A percentile compares a stretch with the other conserved stretches of the same genome.
Evolutionary conservation across 164 flowering plant species (phyloP).

Genomic region (Nymphaea colorata): DNA sequence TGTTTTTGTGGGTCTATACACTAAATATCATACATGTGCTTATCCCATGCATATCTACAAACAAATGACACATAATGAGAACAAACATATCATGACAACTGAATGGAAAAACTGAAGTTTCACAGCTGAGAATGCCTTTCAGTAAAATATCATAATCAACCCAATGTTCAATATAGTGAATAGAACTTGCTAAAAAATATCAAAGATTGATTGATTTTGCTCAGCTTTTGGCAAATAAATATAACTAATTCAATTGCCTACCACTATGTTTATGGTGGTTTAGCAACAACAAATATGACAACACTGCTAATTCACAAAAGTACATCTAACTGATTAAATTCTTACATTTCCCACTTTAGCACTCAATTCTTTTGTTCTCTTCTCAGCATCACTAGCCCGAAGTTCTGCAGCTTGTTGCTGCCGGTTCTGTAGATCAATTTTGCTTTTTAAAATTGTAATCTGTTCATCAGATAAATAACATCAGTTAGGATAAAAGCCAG

Average conservation of each 20-base stretch:
- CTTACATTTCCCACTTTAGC: constrained; percentile 53
- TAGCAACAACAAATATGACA: background rate
- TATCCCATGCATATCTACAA: too few relatives aligned
- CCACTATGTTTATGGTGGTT: background rate
- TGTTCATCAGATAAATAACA: constrained; percentile 14
- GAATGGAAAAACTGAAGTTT: too few relatives aligned
- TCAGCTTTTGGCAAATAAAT: background rate
- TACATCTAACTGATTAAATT: background rate
- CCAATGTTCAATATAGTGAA: too few relatives aligned
- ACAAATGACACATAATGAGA: too few relatives aligned
- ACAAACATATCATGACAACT: too few relatives aligned
- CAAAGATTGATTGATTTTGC: background rate
- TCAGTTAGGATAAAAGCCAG: background rate
- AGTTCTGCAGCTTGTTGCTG: constrained; percentile 44
- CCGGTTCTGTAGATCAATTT: constrained; percentile 31
- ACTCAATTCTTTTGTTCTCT: constrained; percentile 34
- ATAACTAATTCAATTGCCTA: background rate
- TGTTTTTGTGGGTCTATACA: too few relatives aligned
- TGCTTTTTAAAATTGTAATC: constrained; percentile 52
- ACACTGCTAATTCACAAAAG: background rate
- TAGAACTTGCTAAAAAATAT: background rate
- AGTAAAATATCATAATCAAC: too few relatives aligned
- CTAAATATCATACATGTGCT: too few relatives aligned
- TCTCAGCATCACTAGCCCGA: constrained; percentile 38
- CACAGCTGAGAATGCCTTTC: too few relatives aligned